Conservation (phyloP, 169 alveolate species). For the Toxoplasma gondii region DNA sequence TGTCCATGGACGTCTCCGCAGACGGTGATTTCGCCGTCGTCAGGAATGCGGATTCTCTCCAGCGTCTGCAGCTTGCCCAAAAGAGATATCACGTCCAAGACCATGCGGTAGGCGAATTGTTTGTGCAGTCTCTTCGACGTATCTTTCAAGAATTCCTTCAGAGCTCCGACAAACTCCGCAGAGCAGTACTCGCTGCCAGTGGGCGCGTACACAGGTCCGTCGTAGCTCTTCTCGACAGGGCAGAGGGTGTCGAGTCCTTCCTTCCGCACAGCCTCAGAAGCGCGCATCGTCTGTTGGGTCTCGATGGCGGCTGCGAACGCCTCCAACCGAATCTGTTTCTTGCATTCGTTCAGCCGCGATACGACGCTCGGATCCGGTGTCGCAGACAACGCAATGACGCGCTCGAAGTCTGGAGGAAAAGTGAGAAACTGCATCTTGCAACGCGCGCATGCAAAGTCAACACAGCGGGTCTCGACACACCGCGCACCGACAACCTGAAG, state of each 20-base stretch:
- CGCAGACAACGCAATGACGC: conserved; percentile 55
- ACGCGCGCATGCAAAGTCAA: neutral
- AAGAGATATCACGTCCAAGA: conserved; percentile 88
- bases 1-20: conserved; percentile 99
- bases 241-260: conserved; percentile 61
- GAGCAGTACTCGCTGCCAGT: neutral
- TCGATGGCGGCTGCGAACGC: conserved; percentile 86
- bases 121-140: conserved; percentile 94
- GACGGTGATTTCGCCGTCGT: conserved; percentile 94
- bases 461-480: too few species aligned
- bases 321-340: conserved; percentile 78
- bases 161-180: conserved; percentile 53
- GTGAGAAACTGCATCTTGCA: neutral
- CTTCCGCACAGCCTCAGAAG: conserved; percentile 49
- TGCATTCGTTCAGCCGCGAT: conserved; percentile 78
- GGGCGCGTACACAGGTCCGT: conserved; percentile 51
- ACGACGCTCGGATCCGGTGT: conserved; percentile 82
- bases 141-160: conserved; percentile 84
- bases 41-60: conserved; percentile 88
- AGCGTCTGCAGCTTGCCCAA: conserved; percentile 88
- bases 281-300: conserved; percentile 70
- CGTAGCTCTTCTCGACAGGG: conserved; percentile 48
- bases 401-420: conserved; percentile 46
- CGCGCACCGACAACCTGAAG: too few species aligned
- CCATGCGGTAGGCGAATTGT: conserved; percentile 90